phyloP scores from a whole-genome alignment of 2,329 filamentous ascomycete genomes.

The Sporothrix mexicana region DNA sequence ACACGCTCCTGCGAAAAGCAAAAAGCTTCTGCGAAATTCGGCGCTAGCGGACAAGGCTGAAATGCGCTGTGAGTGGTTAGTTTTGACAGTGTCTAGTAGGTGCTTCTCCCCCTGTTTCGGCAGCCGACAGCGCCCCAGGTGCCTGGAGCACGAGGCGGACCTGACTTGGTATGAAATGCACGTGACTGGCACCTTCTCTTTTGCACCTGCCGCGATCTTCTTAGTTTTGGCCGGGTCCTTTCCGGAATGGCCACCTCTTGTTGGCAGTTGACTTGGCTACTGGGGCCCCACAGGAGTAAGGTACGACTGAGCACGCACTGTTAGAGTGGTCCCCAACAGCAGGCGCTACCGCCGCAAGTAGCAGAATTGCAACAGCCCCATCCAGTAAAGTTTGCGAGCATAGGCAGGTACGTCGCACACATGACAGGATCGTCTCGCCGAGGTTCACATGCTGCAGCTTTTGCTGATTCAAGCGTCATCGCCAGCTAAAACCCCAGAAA shows the following conservation, averaged over 20 bases:
- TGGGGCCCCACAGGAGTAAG: not conserved
- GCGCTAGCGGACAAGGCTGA: conserved; percentile 34
- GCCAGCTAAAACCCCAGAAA: conserved; percentile 32
- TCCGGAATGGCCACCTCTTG: not conserved
- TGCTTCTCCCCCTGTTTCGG: not conserved
- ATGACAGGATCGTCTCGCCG: conserved; percentile 33
- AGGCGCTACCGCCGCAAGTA: conserved; percentile 24
- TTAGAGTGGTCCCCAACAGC: not conserved
- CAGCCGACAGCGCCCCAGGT: not conserved
- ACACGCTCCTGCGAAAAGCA: conserved; percentile 30
- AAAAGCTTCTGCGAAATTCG: conserved; percentile 31
- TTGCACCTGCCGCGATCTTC: conserved; percentile 13
- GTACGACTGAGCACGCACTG: not conserved
- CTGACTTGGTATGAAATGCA: not conserved
- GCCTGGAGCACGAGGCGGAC: not conserved
- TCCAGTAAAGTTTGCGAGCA: conserved; percentile 16
- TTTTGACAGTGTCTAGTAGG: not conserved
- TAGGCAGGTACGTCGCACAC: conserved; percentile 13
- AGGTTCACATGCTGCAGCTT: conserved; percentile 33
- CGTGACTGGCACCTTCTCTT: not conserved
- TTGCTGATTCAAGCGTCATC: conserved; percentile 32
- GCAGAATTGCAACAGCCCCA: conserved; percentile 21
- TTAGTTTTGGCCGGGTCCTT: not conserved
- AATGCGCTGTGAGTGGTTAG: conserved; percentile 28
- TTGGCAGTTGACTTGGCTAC: not conserved